phyloP scores from a whole-genome alignment of 1,284 basidiomycete species.

The Sparassis latifolia region DNA sequence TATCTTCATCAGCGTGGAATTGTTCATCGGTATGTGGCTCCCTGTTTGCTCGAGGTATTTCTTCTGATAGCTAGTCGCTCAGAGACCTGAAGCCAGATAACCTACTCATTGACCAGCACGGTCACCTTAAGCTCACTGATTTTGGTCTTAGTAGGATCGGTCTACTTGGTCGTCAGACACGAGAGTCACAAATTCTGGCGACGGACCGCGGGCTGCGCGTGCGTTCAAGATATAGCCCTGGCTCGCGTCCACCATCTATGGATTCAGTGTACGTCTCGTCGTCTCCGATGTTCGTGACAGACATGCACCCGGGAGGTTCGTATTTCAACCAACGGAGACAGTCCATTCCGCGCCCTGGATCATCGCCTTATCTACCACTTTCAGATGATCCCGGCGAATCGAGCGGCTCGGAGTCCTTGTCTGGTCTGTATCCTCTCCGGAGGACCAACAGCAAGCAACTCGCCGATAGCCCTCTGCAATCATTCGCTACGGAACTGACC shows the following conservation, averaged over 20 bases:
- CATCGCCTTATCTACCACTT: constrained; percentile 58
- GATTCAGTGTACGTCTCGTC: constrained; percentile 74
- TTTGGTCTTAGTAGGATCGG: constrained; percentile 97
- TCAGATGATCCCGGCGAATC: constrained; percentile 82
- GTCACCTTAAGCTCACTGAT: constrained; percentile 96
- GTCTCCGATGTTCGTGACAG: constrained; percentile 56
- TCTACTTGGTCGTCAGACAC: constrained; percentile 92
- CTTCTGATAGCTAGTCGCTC: constrained; percentile 4
- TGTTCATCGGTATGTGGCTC: constrained; percentile 84
- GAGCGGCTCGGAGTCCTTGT: constrained; percentile 75
- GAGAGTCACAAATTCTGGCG: constrained; percentile 52
- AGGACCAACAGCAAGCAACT: constrained; percentile 32
- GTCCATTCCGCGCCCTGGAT: constrained; percentile 48
- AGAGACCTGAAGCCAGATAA: constrained; percentile 99
- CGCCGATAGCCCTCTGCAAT: constrained; percentile 71
- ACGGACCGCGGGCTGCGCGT: constrained; percentile 37
- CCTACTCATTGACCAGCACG: constrained; percentile 91
- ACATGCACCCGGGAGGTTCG: constrained; percentile 52
- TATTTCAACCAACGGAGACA: constrained; percentile 72
- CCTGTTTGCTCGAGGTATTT: background rate
- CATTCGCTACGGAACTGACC: constrained; percentile 76
- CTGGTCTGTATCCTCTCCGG: constrained; percentile 50
- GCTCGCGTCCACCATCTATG: constrained; percentile 74
- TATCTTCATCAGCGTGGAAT: constrained; percentile 92
- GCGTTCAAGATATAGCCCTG: constrained; percentile 55